A percentile compares a stretch with the other conserved stretches of the same genome.
Conservation (phyloP, 208 protist genomes). For the Crithidia brevicula region DNA sequence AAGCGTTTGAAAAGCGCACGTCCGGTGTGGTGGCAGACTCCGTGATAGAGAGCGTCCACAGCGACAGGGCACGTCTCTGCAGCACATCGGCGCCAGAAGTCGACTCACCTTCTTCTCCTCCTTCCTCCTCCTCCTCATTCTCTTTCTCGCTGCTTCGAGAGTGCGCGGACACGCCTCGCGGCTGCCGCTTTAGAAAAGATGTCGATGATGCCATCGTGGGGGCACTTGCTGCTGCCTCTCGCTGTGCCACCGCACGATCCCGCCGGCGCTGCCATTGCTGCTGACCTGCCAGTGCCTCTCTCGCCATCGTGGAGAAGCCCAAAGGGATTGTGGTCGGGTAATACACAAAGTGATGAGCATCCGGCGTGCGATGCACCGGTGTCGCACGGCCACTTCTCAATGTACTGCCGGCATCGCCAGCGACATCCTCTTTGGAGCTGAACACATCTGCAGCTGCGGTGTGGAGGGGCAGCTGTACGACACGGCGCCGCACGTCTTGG, state of each 20-base stretch:
- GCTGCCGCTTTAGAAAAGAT: neutral
- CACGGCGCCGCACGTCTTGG: slow-evolving; percentile 34
- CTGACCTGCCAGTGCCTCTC: slow-evolving; percentile 13
- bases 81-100: neutral
- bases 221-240: neutral
- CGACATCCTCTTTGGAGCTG: neutral
- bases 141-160: neutral
- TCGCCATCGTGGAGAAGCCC: slow-evolving; percentile 35
- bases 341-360: slow-evolving; percentile 10
- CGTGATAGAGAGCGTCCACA: slow-evolving; percentile 24
- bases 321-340: slow-evolving; percentile 48
- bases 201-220: neutral
- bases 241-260: neutral
- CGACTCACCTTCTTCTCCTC: neutral
- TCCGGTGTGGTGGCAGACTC: slow-evolving; percentile 27
- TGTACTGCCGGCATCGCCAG: neutral
- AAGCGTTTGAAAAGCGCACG: slow-evolving; percentile 23
- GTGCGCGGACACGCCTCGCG: neutral
- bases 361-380: neutral
- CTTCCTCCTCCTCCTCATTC: neutral
- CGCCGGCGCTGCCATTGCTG: slow-evolving; percentile 19
- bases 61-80: slow-evolving; percentile 13
- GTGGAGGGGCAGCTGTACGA: neutral
- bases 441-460: neutral
- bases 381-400: no score